Base-by-base conservation (phyloP, 1,284 basidiomycete species). In the Meripilus lineatus region DNA sequence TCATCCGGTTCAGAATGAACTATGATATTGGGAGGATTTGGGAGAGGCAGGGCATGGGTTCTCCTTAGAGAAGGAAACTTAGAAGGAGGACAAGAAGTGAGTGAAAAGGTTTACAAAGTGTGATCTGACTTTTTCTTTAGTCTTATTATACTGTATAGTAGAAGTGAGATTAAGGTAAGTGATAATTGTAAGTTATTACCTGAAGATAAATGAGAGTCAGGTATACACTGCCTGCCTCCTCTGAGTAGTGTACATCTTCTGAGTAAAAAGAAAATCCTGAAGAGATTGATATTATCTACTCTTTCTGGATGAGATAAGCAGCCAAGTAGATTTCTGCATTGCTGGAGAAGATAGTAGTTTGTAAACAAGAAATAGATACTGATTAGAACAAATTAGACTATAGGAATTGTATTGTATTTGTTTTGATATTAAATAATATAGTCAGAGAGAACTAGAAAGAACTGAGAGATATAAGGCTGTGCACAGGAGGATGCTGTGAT, bases 201-300 rank as follows among this genome's bases (percentile, higher is more conserved):
- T 45, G 32, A 44, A 22, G 14, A 18, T n/a, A 37, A 5, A 45
- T 38, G 34, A n/a, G 81, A 48, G 32, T n/a, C 20, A 34, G 15
- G 52, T 4, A 71, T 48, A 86, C 84, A 65, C 68, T 40, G 82
- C 82, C 38, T 75, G 79, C 51, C 69, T 75, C 38, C 85, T 71
- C 55, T 79, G 76, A n/a, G 82, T 62, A 4, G 80, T 79, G 47
- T 80, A 71, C 32, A 89, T 67, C 50, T 71, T 74, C 58, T 85
- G 77, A 46, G 79, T 82, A 32, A 89, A 59, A 63, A 87, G 81
- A 0, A 81, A 81, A 2, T 70, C 60, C 52, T 61, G 59, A 42
- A 50, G 53, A 38, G 54, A 46, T 52, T 64, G 84, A 93, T 0
- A 88, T 85, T 42, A 87, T 84, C 5, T 68, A 42, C 58, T 58